Conservation (phyloP, 1,284 basidiomycete genomes). For the Ceratobasidium sp. region DNA sequence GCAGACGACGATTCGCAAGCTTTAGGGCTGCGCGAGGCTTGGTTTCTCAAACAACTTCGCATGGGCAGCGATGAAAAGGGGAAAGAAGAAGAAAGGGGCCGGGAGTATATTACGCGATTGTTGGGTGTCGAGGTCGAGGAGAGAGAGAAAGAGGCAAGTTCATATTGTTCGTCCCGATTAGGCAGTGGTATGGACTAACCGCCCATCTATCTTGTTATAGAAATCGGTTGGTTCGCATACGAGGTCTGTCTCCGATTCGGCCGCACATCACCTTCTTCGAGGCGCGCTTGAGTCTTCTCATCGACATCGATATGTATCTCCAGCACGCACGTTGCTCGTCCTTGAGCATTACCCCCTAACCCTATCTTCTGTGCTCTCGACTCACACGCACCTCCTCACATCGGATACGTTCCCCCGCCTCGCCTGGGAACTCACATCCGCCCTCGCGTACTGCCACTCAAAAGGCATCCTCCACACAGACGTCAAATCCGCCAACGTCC, state of each 20-base stretch:
- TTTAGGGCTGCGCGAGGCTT: constrained; percentile 61
- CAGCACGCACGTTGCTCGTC: constrained; percentile 27
- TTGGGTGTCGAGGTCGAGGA: constrained; percentile 45
- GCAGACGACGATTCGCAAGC: constrained; percentile 61
- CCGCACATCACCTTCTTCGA: constrained; percentile 7
- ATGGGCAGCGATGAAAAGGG: constrained; percentile 5
- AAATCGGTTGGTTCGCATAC: constrained; percentile 7
- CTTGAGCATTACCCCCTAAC: constrained; percentile 39
- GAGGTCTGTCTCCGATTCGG: constrained; percentile 40
- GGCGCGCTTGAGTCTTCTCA: constrained; percentile 13
- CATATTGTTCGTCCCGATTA: constrained; percentile 19
- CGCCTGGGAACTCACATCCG: constrained; percentile 54
- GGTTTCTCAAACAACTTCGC: constrained; percentile 59
- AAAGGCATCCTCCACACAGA: constrained; percentile 62
- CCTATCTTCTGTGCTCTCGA: constrained; percentile 41
- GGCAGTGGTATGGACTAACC: constrained; percentile 9
- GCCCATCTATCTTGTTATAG: constrained; percentile 4
- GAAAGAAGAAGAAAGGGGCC: constrained; percentile 39
- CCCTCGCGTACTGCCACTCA: constrained; percentile 60
- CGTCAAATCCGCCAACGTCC: constrained; percentile 60
- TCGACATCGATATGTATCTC: constrained; percentile 8
- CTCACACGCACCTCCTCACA: constrained; percentile 43
- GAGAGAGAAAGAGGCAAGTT: constrained; percentile 33
- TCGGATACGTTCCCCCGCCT: constrained; percentile 41
- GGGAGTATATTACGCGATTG: constrained; percentile 45